Conservation (phyloP, 352 stramenopile species). For the Phytophthora crassamura region DNA sequence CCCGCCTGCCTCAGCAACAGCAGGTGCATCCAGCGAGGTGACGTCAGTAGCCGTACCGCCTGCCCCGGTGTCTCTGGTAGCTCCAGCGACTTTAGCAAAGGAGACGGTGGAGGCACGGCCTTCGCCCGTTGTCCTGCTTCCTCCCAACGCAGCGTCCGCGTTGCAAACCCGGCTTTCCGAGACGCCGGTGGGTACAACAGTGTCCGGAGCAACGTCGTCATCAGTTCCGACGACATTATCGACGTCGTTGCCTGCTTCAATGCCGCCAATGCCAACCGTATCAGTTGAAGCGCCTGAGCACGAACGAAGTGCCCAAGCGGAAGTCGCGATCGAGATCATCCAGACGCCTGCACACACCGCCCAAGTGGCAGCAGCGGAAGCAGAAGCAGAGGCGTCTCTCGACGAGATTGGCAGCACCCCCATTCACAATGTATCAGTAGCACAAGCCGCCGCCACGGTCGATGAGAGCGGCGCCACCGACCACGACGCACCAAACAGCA, state of each 20-base stretch:
- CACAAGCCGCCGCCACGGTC: slow-evolving; percentile 25
- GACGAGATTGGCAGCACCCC: slow-evolving; percentile 47
- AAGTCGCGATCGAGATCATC: slow-evolving; percentile 47
- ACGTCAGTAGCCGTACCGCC: slow-evolving; percentile 27
- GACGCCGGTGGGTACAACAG: slow-evolving; percentile 12
- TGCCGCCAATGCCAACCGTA: slow-evolving; percentile 27
- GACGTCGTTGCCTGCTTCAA: slow-evolving; percentile 17
- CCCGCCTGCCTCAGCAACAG: slow-evolving; percentile 17
- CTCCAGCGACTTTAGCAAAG: slow-evolving; percentile 21
- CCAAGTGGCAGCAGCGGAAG: slow-evolving; percentile 27
- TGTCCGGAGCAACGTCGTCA: slow-evolving; percentile 15
- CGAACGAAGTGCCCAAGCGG: slow-evolving; percentile 42
- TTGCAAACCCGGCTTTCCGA: slow-evolving; percentile 32
- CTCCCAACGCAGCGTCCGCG: slow-evolving; percentile 25
- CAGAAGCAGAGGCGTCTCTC: slow-evolving; percentile 29
- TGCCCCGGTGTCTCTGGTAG: slow-evolving; percentile 29
- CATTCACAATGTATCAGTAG: slow-evolving; percentile 64
- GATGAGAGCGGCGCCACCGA: slow-evolving; percentile 29
- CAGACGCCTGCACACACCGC: slow-evolving; percentile 35
- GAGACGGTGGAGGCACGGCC: slow-evolving; percentile 30
- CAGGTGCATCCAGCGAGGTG: slow-evolving; percentile 15
- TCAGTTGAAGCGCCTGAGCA: slow-evolving; percentile 24
- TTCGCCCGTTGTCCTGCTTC: slow-evolving; percentile 49
- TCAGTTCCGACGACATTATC: slow-evolving; percentile 20
- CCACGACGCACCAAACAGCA: slow-evolving; percentile 38